Evolutionary conservation across 371 early-diverging fungal species (phyloP).

Genomic region (Mortierella sp.): DNA sequence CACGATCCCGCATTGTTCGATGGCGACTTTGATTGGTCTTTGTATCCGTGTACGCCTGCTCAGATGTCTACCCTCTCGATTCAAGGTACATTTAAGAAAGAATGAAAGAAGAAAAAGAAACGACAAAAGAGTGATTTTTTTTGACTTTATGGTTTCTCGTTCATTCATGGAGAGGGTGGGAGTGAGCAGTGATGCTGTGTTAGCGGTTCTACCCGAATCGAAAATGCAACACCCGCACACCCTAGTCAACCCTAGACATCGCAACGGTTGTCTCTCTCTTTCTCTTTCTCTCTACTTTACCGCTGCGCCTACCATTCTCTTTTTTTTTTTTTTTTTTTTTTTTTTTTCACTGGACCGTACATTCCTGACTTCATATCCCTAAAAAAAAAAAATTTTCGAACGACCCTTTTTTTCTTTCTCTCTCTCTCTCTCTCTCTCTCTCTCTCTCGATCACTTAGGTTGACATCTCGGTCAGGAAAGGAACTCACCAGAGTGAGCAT

Average conservation of each 20-base stretch:
- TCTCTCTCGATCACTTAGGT: conserved; percentile 57
- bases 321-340: background rate
- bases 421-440: too few relatives aligned
- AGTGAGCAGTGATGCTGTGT: too few relatives aligned
- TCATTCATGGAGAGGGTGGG: too few relatives aligned
- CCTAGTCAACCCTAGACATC: too few relatives aligned
- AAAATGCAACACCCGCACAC: too few relatives aligned
- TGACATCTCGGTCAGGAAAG: conserved; percentile 90
- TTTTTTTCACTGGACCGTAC: background rate
- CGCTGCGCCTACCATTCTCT: background rate
- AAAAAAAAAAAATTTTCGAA: background rate
- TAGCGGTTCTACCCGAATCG: too few relatives aligned
- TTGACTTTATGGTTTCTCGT: too few relatives aligned
- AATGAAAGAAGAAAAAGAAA: background rate
- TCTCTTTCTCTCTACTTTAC: background rate
- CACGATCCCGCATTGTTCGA: conserved; percentile 99
- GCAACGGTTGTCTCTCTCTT: too few relatives aligned
- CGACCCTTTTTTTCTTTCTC: background rate
- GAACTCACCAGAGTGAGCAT: conserved; percentile 95
- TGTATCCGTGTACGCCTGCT: conserved; percentile 95
- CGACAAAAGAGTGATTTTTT: too few relatives aligned
- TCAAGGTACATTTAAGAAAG: conserved; percentile 69
- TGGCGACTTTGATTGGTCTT: conserved; percentile 99
- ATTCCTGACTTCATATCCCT: background rate
- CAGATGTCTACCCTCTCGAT: conserved; percentile 87